Percentiles rank a stretch among this genome's conserved stretches.
Evolutionary conservation across 805 yeast species (phyloP).

Genomic region (Hanseniaspora vineae): DNA sequence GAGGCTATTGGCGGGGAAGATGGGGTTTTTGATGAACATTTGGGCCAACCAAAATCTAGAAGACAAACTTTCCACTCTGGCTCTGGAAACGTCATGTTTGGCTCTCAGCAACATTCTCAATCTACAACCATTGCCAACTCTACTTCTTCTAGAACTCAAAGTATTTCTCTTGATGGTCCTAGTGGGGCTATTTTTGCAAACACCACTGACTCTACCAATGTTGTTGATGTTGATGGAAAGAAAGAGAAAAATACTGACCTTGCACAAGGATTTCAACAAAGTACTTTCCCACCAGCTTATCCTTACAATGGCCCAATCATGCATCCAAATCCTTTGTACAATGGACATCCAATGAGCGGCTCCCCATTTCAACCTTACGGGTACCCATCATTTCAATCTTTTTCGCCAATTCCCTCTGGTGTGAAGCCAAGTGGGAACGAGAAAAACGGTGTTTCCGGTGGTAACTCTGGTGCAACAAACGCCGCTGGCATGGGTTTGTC

Average conservation of each 20-base stretch:
- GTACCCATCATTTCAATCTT: conserved; percentile 20
- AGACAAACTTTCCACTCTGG: conserved; percentile 23
- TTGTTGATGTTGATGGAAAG: not conserved
- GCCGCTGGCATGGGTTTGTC: not conserved
- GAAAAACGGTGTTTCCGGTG: not conserved
- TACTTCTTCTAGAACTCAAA: conserved; percentile 15
- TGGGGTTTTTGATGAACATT: not conserved
- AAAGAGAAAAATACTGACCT: not conserved
- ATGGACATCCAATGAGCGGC: conserved; percentile 17
- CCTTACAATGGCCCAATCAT: conserved; percentile 22
- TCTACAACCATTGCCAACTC: conserved; percentile 3
- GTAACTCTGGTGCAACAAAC: not conserved
- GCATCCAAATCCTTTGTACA: conserved; percentile 18
- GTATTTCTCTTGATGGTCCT: conserved; percentile 16
- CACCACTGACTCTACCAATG: not conserved
- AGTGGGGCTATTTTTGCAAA: conserved; percentile 6
- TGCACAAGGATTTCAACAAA: not conserved
- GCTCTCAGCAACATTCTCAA: conserved; percentile 1
- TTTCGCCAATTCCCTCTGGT: conserved; percentile 19
- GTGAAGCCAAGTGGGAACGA: not conserved
- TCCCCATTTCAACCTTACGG: conserved; percentile 22
- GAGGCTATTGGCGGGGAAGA: not conserved
- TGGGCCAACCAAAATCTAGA: conserved; percentile 10
- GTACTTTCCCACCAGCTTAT: conserved; percentile 10
- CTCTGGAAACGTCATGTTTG: conserved; percentile 14